Conservation (phyloP, 495 filamentous ascomycete genomes). For the Chaetomium fimeti region DNA sequence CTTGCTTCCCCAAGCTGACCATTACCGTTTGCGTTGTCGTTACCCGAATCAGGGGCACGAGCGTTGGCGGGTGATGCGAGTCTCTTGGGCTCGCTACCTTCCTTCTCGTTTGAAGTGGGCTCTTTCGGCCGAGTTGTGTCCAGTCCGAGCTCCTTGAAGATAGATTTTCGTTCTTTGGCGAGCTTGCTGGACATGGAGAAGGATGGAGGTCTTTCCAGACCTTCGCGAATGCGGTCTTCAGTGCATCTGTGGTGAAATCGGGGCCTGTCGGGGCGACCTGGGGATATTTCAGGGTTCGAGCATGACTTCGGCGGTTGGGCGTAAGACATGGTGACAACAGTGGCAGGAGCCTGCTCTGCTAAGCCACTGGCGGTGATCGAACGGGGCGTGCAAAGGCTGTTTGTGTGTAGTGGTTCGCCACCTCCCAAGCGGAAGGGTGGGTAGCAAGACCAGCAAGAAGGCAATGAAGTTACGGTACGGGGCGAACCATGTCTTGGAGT, state of each 20-base stretch:
- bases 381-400: slow-evolving; percentile 5
- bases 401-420: slow-evolving; percentile 19
- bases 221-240: slow-evolving; percentile 47
- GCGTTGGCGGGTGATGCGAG: slow-evolving; percentile 23
- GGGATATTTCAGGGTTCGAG: slow-evolving; percentile 29
- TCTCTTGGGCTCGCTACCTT: slow-evolving; percentile 31
- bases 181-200: slow-evolving; percentile 41
- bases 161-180: slow-evolving; percentile 41
- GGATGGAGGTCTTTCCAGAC: slow-evolving; percentile 33
- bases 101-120: slow-evolving; percentile 25
- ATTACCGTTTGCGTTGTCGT: slow-evolving; percentile 21
- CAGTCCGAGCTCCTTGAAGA: slow-evolving; percentile 50
- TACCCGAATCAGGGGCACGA: not conserved
- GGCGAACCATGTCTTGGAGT: slow-evolving; percentile 1
- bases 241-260: slow-evolving; percentile 49
- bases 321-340: slow-evolving; percentile 32
- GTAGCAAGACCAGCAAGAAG: slow-evolving; percentile 8
- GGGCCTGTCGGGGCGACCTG: slow-evolving; percentile 33
- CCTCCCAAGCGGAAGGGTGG: slow-evolving; percentile 12
- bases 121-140: slow-evolving; percentile 36
- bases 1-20: slow-evolving; percentile 18
- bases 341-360: slow-evolving; percentile 6
- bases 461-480: slow-evolving; percentile 31
- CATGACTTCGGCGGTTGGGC: slow-evolving; percentile 27
- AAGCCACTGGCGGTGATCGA: slow-evolving; percentile 24